Evolutionary conservation across 2,329 filamentous ascomycete genomes (phyloP).

Genomic region (Talaromyces atroroseus): DNA sequence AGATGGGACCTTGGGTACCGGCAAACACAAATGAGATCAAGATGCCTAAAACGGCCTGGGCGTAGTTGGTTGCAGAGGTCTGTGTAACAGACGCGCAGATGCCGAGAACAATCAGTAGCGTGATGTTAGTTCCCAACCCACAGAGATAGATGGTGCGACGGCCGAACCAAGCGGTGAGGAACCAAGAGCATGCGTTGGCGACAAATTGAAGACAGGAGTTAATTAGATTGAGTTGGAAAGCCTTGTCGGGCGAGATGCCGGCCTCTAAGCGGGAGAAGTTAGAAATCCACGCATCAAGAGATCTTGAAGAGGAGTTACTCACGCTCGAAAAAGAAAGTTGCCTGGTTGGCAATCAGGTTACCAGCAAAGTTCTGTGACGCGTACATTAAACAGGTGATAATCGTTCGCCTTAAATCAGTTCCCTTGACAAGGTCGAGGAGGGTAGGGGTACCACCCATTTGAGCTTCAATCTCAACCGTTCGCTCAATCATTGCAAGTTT

Average conservation of each 20-base stretch:
- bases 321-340: slow-evolving; percentile 40
- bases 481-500: slow-evolving; percentile 53
- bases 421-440: slow-evolving; percentile 28
- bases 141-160: slow-evolving; percentile 36
- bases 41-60: slow-evolving; percentile 44
- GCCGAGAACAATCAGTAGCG: slow-evolving; percentile 28
- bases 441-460: slow-evolving; percentile 17
- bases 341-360: slow-evolving; percentile 35
- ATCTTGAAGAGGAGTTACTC: slow-evolving; percentile 57
- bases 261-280: slow-evolving; percentile 21
- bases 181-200: slow-evolving; percentile 50
- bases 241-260: slow-evolving; percentile 20
- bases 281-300: slow-evolving; percentile 3
- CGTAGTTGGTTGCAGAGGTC: slow-evolving; percentile 18
- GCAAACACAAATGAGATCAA: slow-evolving; percentile 53
- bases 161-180: slow-evolving; percentile 32
- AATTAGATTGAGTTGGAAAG: slow-evolving; percentile 28
- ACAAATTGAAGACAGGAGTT: slow-evolving; percentile 35
- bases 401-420: slow-evolving; percentile 33
- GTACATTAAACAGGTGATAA: slow-evolving; percentile 35
- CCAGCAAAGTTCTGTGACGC: slow-evolving; percentile 26
- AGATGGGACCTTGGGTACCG: slow-evolving; percentile 50
- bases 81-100: slow-evolving; percentile 13
- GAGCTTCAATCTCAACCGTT: slow-evolving; percentile 42
- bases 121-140: slow-evolving; percentile 23